Base-by-base conservation (phyloP, 305 asterid species). In the Nicotiana rustica region DNA sequence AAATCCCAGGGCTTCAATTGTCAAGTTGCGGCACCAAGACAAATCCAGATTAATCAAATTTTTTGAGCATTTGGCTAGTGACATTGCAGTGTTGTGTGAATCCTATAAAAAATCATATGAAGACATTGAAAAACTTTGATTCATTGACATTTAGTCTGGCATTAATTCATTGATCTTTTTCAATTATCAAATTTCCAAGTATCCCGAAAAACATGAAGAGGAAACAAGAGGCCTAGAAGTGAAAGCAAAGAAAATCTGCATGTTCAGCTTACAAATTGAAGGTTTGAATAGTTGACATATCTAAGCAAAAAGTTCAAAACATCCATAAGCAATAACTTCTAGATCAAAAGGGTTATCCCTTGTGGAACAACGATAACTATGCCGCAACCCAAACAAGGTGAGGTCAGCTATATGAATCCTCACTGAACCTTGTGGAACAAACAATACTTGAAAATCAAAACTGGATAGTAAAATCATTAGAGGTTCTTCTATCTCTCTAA, bases 21-120 rank as follows among this genome's bases (percentile, higher is more conserved):
- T 90, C 88, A 95, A 84, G 80, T 88, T 86, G 79, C 97, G 97
- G 81, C 99, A 94, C 97, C 96, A 95, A 79, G 98, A 95, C 79
- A 94, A 77, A 84, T 95, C 97, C 88, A 95, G 86, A 84, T 87
- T 87, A 79, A 79, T 84, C 85, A 95, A 83, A 61, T 88, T 90
- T 80, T 82, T 87, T 85, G 95, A 91, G 83, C 90, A 84, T 85
- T 90, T 85, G 13, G 95, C 87, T 82, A 95, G 90, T 61, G 99
- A 90, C 19, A 89, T 83, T 52, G 99, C 98, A 80, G 97, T 92
- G 84, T 91, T 86, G 75, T 86, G 85, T 81, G 97, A 91, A 80
- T 94, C 96, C 98, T 93, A 91, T 85, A 25, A 86, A 83, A 68
- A 84, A 55, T 6, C 64, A 76, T 52, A 76, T 55, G 8, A 76